Base-by-base conservation (phyloP, 179 eudicot species). In the Drosera spatulata region DNA sequence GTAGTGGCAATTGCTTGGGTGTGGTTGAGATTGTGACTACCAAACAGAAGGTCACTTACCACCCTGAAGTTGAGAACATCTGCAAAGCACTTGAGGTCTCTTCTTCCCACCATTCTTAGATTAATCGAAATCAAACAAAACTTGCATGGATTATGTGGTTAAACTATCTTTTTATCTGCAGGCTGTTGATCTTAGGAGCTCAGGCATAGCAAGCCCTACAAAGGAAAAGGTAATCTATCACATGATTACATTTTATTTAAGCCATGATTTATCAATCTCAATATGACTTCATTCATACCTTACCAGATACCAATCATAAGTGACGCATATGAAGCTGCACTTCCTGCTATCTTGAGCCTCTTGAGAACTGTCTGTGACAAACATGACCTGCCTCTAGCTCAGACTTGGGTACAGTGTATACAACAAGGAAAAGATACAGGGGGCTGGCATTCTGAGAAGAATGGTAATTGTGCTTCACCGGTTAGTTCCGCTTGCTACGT, bases 21-120 rank as follows among this genome's bases (percentile, higher is more conserved):
- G 97, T 90, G 49, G 80, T 90, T 53, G 97, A 90, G 76, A 73
- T 90, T 50, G 81, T 87, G 65, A 81, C 84, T 48, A 90, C 94
- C 41, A 67, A 79, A 53, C 87, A 69, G 61, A 78, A 77, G 51
- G 68, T 75, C 66, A 74, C 73, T 68, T 87, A 68, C 71, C 82
- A 75, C 46, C 85, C 93, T 40, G 90, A 90, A 71, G 64, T 88
- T 57, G 90, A 87, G 71, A 77, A 71, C 56, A 71, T 90, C 68
- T 83, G 89, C 82, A 82, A 67, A 76, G 97, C 97, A 61, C 93
- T 90, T 39, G 89, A 89, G 95, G 97, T 88, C 45, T 60, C 57
- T 52, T 64, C 48, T 57, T 51, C 58, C 55, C 39, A 64, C 58
- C 46, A n/a, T 55, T 56, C 15, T 51, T n/a, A 14, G 55, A 51